Evolutionary conservation across 352 stramenopile species (phyloP).

Genomic region (Phytophthora idaei): DNA sequence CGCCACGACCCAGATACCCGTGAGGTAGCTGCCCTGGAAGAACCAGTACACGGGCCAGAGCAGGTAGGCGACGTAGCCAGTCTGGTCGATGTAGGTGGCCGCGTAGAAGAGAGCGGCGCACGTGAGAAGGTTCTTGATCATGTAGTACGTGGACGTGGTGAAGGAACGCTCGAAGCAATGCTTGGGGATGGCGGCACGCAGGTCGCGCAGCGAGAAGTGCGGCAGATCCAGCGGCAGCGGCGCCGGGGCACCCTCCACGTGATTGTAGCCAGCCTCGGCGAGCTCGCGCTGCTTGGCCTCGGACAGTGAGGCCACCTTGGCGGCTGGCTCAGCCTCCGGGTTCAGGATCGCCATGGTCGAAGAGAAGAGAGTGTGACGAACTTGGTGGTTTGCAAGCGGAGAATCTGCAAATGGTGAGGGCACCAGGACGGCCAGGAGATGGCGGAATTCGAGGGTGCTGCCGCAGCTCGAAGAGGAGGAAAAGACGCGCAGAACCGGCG

Average conservation of each 20-base stretch:
- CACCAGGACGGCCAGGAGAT: background rate
- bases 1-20: conserved; percentile 96
- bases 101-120: conserved; percentile 90
- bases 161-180: conserved; percentile 98
- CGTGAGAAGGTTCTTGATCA: conserved; percentile 92
- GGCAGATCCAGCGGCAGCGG: conserved; percentile 83
- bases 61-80: conserved; percentile 53
- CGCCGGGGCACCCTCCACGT: conserved; percentile 74
- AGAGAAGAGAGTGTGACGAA: background rate
- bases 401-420: conserved; percentile 46
- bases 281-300: conserved; percentile 58
- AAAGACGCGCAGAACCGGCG: conserved; percentile 24
- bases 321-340: conserved; percentile 50
- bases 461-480: conserved; percentile 2
- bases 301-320: conserved; percentile 28
- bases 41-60: conserved; percentile 97
- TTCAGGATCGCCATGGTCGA: conserved; percentile 70
- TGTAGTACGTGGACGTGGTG: conserved; percentile 90
- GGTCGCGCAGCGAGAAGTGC: conserved; percentile 88
- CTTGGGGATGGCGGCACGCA: conserved; percentile 91
- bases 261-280: conserved; percentile 68
- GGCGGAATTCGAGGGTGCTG: conserved; percentile 7
- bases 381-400: conserved; percentile 20
- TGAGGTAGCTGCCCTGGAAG: conserved; percentile 97
- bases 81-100: conserved; percentile 71